Percentiles rank a stretch among this genome's conserved stretches.
Conservation (phyloP, 495 filamentous ascomycete species). For the Annulohypoxylon maeteangense region DNA sequence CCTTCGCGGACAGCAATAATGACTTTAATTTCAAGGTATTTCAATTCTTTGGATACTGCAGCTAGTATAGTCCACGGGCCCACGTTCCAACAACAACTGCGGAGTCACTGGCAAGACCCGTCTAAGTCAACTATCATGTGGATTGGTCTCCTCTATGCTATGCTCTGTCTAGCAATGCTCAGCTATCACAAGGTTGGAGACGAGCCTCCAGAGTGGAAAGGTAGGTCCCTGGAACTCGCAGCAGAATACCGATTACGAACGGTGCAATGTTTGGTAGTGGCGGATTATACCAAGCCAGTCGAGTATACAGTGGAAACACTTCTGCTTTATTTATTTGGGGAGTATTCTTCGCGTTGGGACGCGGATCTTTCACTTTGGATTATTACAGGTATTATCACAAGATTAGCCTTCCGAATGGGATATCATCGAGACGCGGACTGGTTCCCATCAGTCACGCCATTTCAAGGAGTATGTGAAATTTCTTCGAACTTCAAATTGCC, state of each 20-base stretch:
- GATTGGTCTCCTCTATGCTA: conserved; percentile 87
- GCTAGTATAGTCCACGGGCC: conserved; percentile 85
- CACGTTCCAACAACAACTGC: conserved; percentile 86
- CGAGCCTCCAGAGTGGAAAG: conserved; percentile 85
- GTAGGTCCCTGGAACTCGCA: conserved; percentile 79
- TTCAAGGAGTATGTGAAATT: conserved; percentile 69
- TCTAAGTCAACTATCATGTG: conserved; percentile 82
- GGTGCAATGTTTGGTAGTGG: conserved; percentile 85
- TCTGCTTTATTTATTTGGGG: conserved; percentile 83
- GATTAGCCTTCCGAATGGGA: conserved; percentile 92
- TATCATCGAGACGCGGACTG: conserved; percentile 91
- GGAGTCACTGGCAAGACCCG: conserved; percentile 88
- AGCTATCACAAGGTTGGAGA: conserved; percentile 91
- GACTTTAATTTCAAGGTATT: conserved; percentile 80
- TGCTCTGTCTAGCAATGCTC: conserved; percentile 89
- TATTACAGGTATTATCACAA: conserved; percentile 79
- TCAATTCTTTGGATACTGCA: conserved; percentile 63
- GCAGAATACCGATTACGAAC: conserved; percentile 81
- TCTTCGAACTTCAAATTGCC: neutral
- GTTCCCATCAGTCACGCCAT: conserved; percentile 83
- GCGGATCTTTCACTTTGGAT: conserved; percentile 86
- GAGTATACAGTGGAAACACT: conserved; percentile 90
- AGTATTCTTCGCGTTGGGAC: conserved; percentile 81
- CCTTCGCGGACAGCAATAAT: conserved; percentile 84
- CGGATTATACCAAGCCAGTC: conserved; percentile 89